Evolutionary conservation across 257 asterid genomes (phyloP), one percentile per base, ranked within the genome.

Genomic region (Rhazya stricta): DNA sequence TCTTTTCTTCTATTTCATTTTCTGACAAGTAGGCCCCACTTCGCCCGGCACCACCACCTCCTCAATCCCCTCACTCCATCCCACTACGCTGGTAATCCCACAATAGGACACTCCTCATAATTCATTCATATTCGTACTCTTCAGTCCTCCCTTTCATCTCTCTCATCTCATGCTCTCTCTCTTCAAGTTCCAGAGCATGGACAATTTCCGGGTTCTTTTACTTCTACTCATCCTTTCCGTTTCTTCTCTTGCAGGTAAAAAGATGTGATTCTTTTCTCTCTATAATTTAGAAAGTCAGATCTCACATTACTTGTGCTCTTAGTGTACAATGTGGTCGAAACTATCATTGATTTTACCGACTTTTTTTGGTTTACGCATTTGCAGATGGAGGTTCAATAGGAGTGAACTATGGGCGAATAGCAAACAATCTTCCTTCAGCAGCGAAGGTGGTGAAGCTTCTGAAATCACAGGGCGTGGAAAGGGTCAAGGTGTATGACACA

Each of bases 361-460:
- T 67, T n/a, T 32, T 39, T n/a, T 0, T 41, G 27, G 3, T 19
- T 74, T 48, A 29, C n/a, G 32, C 18, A 45, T 73, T 13, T 67
- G 58, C 83, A 76, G 85, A 81, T 27, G 85, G 78, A 48, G 92
- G 96, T 9, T 79, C 85, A 1, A 80, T 94, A 16, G 99, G 99
- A 2, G 92, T 92, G 11, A 94, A 94, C 88, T 94, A 90, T 46
- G 98, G 99, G 3, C 83, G 97, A 25, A 74, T 92, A 39, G 97
- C 96, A 4, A 85, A 90, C 86, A 84, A 92, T 54, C 93, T 94
- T 27, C 99, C 99, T 0, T 85, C 97, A 32, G 97, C 99, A 10
- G 62, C 78, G 0, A 87, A 87, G 67, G 99, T 88, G 0, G 91
- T 88, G 10, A 25, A 77, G 27, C 93, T 94, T 42, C 82, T 94